Conservation (phyloP, 352 stramenopile species). For the Pythium apleroticum region DNA sequence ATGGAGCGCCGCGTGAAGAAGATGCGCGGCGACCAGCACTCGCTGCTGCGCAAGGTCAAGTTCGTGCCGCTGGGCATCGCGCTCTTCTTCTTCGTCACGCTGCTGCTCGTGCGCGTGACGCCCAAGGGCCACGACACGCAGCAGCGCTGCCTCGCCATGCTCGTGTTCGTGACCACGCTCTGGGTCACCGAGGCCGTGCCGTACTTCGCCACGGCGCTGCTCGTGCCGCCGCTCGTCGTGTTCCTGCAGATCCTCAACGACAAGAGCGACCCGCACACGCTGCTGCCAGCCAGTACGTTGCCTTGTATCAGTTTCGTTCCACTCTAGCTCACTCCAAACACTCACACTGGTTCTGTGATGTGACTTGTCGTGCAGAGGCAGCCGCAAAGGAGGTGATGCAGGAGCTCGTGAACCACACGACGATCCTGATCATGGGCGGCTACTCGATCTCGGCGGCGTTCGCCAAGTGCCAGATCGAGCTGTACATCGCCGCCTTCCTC, state of each 20-base stretch:
- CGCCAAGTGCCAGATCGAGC: conserved; percentile 90
- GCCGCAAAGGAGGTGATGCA: conserved; percentile 90
- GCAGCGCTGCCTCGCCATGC: conserved; percentile 86
- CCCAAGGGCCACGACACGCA: conserved; percentile 78
- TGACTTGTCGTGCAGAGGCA: conserved; percentile 38
- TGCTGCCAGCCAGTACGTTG: conserved; percentile 70
- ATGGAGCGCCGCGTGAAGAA: conserved; percentile 82
- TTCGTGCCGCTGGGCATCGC: conserved; percentile 73
- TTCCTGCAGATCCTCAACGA: conserved; percentile 89
- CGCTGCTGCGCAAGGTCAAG: conserved; percentile 85
- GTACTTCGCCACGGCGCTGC: conserved; percentile 90
- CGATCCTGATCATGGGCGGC: conserved; percentile 92
- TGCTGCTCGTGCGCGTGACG: conserved; percentile 73
- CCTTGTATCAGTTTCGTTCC: too few relatives aligned
- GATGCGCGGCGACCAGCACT: conserved; percentile 84
- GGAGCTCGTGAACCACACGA: conserved; percentile 91
- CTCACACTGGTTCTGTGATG: background rate
- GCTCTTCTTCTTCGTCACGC: conserved; percentile 66
- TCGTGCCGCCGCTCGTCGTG: conserved; percentile 88
- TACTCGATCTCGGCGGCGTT: conserved; percentile 90
- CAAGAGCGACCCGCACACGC: conserved; percentile 63
- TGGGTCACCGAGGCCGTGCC: conserved; percentile 91
- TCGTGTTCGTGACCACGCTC: conserved; percentile 88
- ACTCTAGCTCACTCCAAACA: background rate
- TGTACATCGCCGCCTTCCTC: conserved; percentile 88